Evolutionary conservation across 257 asterid species (phyloP).

Genomic region (Solanum virginianum): DNA sequence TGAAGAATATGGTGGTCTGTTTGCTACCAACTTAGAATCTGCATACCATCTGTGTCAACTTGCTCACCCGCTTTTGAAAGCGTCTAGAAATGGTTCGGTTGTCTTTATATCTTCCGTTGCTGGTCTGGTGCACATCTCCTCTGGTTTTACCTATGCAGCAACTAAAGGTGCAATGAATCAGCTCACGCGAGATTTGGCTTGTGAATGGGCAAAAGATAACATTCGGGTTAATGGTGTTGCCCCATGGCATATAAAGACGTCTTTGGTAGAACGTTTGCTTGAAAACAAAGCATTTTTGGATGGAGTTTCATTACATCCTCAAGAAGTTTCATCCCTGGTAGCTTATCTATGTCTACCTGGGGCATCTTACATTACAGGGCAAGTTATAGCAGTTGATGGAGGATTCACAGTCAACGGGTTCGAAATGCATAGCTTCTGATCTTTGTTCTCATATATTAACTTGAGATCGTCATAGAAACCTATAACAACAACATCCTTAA

Average conservation of each 20-base stretch:
- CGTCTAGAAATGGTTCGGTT: conserved; percentile 55
- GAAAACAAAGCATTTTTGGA: conserved; percentile 44
- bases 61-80: conserved; percentile 75
- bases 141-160: conserved; percentile 87
- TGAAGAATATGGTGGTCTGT: conserved; percentile 56
- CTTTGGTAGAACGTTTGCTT: conserved; percentile 39
- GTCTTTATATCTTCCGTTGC: conserved; percentile 87
- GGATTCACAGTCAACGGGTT: conserved; percentile 75
- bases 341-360: conserved; percentile 86
- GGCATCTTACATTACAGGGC: conserved; percentile 79
- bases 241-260: conserved; percentile 85
- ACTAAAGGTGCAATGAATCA: conserved; percentile 96
- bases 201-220: conserved; percentile 93
- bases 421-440: not conserved
- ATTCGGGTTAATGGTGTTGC: conserved; percentile 90
- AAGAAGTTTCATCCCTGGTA: conserved; percentile 71
- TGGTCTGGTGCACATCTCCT: conserved; percentile 50
- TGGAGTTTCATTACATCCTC: too few species aligned
- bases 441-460: not conserved
- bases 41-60: conserved; percentile 79
- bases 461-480: not conserved
- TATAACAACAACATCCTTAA: not conserved
- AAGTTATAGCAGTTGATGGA: conserved; percentile 73
- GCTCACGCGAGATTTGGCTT: conserved; percentile 76
- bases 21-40: conserved; percentile 81